Percentiles rank a stretch among this genome's conserved stretches.
Conservation (phyloP, 176 grass and related monocot genomes). For the Poa pratensis region DNA sequence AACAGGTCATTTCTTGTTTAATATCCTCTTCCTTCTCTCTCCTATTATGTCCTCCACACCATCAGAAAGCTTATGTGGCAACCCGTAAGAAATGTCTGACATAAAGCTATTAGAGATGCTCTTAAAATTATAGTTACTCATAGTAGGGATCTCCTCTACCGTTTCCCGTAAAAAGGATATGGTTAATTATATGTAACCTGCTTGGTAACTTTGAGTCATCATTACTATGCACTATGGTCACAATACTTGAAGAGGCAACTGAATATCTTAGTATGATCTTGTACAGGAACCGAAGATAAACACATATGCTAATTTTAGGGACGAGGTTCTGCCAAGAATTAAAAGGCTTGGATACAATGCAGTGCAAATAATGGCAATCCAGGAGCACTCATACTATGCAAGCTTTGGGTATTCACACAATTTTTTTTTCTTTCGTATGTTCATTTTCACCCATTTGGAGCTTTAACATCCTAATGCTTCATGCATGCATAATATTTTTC, state of each 20-base stretch:
- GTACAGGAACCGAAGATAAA: slow-evolving; percentile 90
- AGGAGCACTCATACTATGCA: slow-evolving; percentile 96
- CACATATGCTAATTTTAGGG: slow-evolving; percentile 92
- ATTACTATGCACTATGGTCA: slow-evolving; percentile 5
- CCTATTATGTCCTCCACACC: background rate
- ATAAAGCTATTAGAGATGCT: background rate
- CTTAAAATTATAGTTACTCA: background rate
- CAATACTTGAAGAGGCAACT: slow-evolving; percentile 27
- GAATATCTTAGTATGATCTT: slow-evolving; percentile 39
- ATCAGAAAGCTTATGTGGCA: background rate
- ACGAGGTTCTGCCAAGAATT: slow-evolving; percentile 91
- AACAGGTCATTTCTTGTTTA: background rate
- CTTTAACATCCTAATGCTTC: slow-evolving; percentile 5
- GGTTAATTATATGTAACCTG: slow-evolving; percentile 8
- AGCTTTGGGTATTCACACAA: slow-evolving; percentile 81
- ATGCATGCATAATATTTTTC: background rate
- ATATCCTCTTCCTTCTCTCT: background rate
- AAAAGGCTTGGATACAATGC: slow-evolving; percentile 99
- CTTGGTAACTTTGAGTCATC: slow-evolving; percentile 1
- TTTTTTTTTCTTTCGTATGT: background rate
- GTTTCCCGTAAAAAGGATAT: slow-evolving; percentile 7
- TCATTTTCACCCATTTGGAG: slow-evolving; percentile 24
- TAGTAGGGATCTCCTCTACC: background rate
- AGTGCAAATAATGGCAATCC: slow-evolving; percentile 99
- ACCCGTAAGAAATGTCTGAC: background rate